Percentiles rank a stretch among this genome's conserved stretches.
These are phyloP conservation scores for Phialemonium atrogriseum DNA, from an alignment of 2,329 filamentous ascomycete species.

Conservation along the genomic window DNA sequence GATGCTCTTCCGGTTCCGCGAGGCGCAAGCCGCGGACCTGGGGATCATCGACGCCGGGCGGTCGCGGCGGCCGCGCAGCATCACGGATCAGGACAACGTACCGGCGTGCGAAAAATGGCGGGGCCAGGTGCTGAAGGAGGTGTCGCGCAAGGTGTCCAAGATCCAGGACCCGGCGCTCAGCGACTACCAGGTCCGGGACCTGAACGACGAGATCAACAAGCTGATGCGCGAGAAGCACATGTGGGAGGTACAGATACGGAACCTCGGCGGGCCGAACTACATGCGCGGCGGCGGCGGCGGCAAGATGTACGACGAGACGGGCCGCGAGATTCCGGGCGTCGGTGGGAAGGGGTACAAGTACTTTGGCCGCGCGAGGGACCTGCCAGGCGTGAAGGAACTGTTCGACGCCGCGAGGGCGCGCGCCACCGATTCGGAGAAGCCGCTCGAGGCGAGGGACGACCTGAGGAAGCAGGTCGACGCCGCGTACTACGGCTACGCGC, in stretches of 20 bases:
- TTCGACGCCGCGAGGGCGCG: slow-evolving; percentile 69
- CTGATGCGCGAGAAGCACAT: slow-evolving; percentile 98
- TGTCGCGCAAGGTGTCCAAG: slow-evolving; percentile 90
- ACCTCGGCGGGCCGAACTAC: slow-evolving; percentile 95
- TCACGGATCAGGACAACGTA: slow-evolving; percentile 78
- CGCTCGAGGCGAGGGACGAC: slow-evolving; percentile 60
- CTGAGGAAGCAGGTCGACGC: slow-evolving; percentile 76
- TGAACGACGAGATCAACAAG: slow-evolving; percentile 99
- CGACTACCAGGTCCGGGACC: slow-evolving; percentile 93
- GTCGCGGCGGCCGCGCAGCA: slow-evolving; percentile 81
- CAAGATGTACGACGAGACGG: slow-evolving; percentile 65
- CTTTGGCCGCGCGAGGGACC: slow-evolving; percentile 80
- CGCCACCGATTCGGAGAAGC: slow-evolving; percentile 49
- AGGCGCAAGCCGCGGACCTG: slow-evolving; percentile 89
- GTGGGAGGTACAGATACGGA: slow-evolving; percentile 96
- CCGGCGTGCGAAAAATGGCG: slow-evolving; percentile 95
- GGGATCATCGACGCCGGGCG: slow-evolving; percentile 92
- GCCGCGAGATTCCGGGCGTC: slow-evolving; percentile 61
- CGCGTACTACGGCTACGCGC: slow-evolving; percentile 89
- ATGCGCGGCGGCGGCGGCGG: slow-evolving; percentile 64
- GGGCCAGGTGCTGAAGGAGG: slow-evolving; percentile 93
- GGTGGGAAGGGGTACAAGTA: slow-evolving; percentile 89
- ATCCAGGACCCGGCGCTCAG: slow-evolving; percentile 89
- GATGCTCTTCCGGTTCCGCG: slow-evolving; percentile 99
- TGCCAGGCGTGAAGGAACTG: slow-evolving; percentile 93